Evolutionary conservation across 2,329 filamentous ascomycete genomes (phyloP), one percentile per base, ranked within the genome.

Genomic region (Epicoccum nigrum): DNA sequence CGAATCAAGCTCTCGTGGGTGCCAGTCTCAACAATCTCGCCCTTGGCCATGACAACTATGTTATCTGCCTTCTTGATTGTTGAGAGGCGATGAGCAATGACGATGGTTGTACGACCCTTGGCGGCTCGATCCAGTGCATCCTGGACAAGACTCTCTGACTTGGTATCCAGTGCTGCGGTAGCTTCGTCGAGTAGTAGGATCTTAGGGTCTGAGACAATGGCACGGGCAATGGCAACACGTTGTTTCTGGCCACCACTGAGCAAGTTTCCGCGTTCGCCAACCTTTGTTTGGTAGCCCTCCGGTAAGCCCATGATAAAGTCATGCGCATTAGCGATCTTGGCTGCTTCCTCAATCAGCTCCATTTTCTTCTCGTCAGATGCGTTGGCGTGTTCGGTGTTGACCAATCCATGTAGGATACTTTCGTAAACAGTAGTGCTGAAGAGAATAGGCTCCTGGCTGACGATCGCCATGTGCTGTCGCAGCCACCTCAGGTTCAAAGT

Each of bases 171-270:
- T 4, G 92, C 92, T 30, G 89, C 94, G 0, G 94, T 99, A 4
- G 94, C 94, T 73, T 99, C 94, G 60, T 99, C 94, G 4, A 99
- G 86, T 0, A 99, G 82, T 1, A 99, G 81, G 65, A 99, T 86
- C 77, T 92, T 95, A 0, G 93, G 93, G 63, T 97, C 89, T 15
- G 89, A 93, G 23, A 97, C 90, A 49, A 97, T 84, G 31, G 92
- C 92, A 66, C 92, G 83, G 7, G 93, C 92, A 73, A 97, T 97
- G 11, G 93, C 92, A 67, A 97, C 95, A 63, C 94, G 90, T 75
- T 97, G 94, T 74, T 97, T 96, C 75, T 99, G 94, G 28, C 94
- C 94, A 71, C 94, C 94, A 47, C 90, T 96, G 7, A 99, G 81
- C 44, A 97, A 77, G 70, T 96, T 96, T 8, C 94, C 94, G 56